Conservation (phyloP, 2,329 filamentous ascomycete species). For the Amauroascus niger region DNA sequence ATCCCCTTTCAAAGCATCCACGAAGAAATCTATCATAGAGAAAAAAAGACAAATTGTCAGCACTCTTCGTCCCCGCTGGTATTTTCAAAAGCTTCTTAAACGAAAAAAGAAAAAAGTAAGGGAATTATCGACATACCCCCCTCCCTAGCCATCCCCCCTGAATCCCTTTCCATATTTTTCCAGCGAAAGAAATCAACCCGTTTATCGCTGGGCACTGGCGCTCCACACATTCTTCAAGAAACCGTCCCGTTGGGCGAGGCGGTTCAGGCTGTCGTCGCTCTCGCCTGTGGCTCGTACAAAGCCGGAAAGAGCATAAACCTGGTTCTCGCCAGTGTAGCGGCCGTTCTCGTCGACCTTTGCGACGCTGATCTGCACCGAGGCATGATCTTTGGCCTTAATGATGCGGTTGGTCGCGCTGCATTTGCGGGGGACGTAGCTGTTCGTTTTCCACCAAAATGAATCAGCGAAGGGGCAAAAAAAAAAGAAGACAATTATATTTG, state of each 20-base stretch:
- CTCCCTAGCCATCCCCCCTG: slow-evolving; percentile 11
- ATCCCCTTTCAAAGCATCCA: background rate
- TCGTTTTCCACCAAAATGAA: background rate
- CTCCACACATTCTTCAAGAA: slow-evolving; percentile 97
- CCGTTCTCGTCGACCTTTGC: slow-evolving; percentile 99
- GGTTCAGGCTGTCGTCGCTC: slow-evolving; percentile 93
- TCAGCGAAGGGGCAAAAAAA: background rate
- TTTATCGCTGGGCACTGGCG: slow-evolving; percentile 51
- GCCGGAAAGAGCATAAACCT: slow-evolving; percentile 92
- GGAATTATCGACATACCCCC: too few relatives aligned
- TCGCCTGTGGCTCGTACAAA: slow-evolving; percentile 98
- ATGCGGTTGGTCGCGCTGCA: slow-evolving; percentile 99
- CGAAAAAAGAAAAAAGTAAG: too few relatives aligned
- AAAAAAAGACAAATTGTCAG: background rate
- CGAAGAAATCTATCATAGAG: slow-evolving; percentile 5
- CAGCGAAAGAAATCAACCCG: slow-evolving; percentile 4
- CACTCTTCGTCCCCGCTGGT: too few relatives aligned
- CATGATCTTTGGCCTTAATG: slow-evolving; percentile 99
- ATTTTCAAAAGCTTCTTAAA: too few relatives aligned
- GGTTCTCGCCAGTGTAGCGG: slow-evolving; percentile 92
- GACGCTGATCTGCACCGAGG: slow-evolving; percentile 91
- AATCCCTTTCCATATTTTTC: slow-evolving; percentile 12
- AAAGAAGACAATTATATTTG: background rate
- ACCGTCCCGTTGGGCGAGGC: slow-evolving; percentile 89
- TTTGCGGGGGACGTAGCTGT: slow-evolving; percentile 94